These are phyloP conservation scores for Rhizoclosmatium sp. DNA, from an alignment of 192 early-diverging fungal species.

Conservation along the genomic window DNA sequence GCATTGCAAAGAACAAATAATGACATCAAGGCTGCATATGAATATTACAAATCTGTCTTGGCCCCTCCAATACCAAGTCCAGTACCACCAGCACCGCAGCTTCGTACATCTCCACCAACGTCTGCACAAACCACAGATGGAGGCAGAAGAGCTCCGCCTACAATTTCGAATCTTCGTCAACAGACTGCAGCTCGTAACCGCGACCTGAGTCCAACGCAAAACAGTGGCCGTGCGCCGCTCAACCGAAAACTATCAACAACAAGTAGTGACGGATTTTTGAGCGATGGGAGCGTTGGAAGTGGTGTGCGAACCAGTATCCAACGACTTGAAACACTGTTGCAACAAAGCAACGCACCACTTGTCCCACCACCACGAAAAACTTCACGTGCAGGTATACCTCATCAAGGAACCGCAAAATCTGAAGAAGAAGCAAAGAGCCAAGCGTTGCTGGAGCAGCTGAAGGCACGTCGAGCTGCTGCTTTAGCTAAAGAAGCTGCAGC, in stretches of 20 bases:
- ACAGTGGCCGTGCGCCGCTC: neutral
- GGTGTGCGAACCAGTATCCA: conserved; percentile 26
- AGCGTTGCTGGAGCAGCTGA: neutral
- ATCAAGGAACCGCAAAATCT: neutral
- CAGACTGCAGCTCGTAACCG: conserved; percentile 2
- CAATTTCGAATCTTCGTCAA: conserved; percentile 23
- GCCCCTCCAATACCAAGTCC: conserved; percentile 7
- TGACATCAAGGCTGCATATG: conserved; percentile 46
- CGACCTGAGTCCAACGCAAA: conserved; percentile 7
- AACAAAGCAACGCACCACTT: conserved; percentile 23
- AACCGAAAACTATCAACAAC: conserved; percentile 9
- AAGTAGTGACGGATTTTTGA: conserved; percentile 1
- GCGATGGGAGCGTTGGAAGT: neutral
- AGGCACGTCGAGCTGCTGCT: neutral
- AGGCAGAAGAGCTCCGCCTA: conserved; percentile 14
- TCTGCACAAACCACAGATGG: neutral
- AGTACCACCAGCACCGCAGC: neutral
- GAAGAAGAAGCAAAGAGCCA: neutral
- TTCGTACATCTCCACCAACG: neutral
- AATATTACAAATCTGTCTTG: conserved; percentile 30
- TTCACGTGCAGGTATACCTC: neutral
- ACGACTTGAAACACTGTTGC: conserved; percentile 20
- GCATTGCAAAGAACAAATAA: conserved; percentile 59
- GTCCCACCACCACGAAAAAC: neutral
- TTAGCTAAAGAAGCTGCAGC: neutral